Conservation (phyloP, 179 eudicot species). For the Silene noctiflora region DNA sequence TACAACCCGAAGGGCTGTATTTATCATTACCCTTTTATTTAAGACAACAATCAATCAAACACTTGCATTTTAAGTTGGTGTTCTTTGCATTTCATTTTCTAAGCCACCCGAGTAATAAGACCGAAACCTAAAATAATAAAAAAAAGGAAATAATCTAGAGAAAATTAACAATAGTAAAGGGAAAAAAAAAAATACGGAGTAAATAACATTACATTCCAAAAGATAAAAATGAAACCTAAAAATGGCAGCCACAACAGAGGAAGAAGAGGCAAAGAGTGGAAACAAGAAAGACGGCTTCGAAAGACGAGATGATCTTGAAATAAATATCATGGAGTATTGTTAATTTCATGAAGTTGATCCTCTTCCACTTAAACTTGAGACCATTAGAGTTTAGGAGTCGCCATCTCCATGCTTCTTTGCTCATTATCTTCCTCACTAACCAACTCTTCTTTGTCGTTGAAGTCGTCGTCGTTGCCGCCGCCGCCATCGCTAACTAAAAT, state of each 20-base stretch:
- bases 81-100: too few species aligned
- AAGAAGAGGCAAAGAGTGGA: slow-evolving; percentile 41
- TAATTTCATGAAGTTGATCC: slow-evolving; percentile 29
- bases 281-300: slow-evolving; percentile 37
- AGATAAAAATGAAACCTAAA: slow-evolving; percentile 11
- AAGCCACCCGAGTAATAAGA: too few species aligned
- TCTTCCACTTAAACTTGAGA: slow-evolving; percentile 32
- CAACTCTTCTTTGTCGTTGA: slow-evolving; percentile 31
- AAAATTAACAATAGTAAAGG: neutral
- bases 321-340: slow-evolving; percentile 33
- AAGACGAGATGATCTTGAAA: slow-evolving; percentile 37
- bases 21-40: too few species aligned
- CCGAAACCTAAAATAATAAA: neutral
- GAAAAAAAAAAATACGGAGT: neutral
- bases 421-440: slow-evolving; percentile 29
- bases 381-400: slow-evolving; percentile 26
- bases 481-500: neutral
- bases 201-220: neutral
- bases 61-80: too few species aligned
- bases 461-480: neutral
- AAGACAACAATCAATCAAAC: too few species aligned
- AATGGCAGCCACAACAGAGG: slow-evolving; percentile 44
- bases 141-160: too few species aligned
- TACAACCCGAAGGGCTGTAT: too few species aligned
- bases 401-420: slow-evolving; percentile 40